Evolutionary conservation across 2,329 filamentous ascomycete species (phyloP).

Genomic region (Calonectria honghensis): DNA sequence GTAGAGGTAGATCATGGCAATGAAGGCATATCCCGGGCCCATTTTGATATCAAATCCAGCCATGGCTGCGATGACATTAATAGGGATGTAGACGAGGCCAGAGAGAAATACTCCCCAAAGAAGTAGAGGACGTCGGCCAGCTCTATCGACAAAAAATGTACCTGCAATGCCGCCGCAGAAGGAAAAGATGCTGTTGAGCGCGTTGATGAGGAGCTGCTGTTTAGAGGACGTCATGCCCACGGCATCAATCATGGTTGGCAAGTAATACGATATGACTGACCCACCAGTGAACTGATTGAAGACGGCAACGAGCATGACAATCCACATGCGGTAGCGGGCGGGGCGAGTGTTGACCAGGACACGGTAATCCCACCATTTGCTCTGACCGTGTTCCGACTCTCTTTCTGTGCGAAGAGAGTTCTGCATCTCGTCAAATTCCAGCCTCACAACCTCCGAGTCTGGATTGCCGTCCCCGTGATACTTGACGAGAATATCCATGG

Average conservation of each 20-base stretch:
- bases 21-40: slow-evolving; percentile 9
- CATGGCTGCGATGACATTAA: slow-evolving; percentile 22
- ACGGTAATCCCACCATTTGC: slow-evolving; percentile 27
- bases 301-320: slow-evolving; percentile 24
- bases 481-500: slow-evolving; percentile 18
- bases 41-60: slow-evolving; percentile 1
- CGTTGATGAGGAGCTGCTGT: slow-evolving; percentile 17
- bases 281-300: slow-evolving; percentile 29
- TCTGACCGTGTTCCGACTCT: slow-evolving; percentile 4
- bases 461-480: slow-evolving; percentile 18
- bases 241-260: slow-evolving; percentile 7
- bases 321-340: slow-evolving; percentile 26
- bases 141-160: slow-evolving; percentile 22
- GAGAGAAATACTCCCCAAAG: slow-evolving; percentile 26
- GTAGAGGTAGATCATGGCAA: slow-evolving; percentile 33
- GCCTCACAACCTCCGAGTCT: slow-evolving; percentile 3
- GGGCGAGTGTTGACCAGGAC: slow-evolving; percentile 7
- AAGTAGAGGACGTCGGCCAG: slow-evolving; percentile 9
- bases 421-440: slow-evolving; percentile 32
- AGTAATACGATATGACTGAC: slow-evolving; percentile 11
- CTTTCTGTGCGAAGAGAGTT: background rate
- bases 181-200: slow-evolving; percentile 20
- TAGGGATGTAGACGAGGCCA: slow-evolving; percentile 20
- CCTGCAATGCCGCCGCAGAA: slow-evolving; percentile 14
- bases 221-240: slow-evolving; percentile 16